Percentiles rank a stretch among this genome's conserved stretches.
phyloP scores from a whole-genome alignment of 441 rosid species.

The Populus tomentosa region DNA sequence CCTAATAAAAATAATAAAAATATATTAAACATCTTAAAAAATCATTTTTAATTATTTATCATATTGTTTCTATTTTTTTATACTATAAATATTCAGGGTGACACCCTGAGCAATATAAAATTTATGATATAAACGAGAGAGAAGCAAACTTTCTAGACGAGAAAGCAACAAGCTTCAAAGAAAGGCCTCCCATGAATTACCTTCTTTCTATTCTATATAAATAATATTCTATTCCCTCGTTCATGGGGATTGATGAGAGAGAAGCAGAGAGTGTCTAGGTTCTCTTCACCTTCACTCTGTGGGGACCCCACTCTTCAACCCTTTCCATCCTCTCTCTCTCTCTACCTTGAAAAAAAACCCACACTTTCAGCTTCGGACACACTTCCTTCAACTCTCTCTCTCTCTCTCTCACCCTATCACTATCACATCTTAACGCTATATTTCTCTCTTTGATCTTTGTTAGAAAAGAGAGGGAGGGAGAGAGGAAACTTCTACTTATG shows the following conservation, averaged over 20 bases:
- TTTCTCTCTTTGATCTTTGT: not conserved
- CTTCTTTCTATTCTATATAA: no score
- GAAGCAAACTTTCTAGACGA: no score
- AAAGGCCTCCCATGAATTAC: no score
- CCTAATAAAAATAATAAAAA: no score
- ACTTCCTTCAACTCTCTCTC: not conserved
- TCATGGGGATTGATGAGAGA: not conserved
- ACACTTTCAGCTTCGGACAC: not conserved
- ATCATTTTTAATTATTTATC: no score
- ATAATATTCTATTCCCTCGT: not conserved
- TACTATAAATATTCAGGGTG: no score
- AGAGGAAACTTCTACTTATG: not conserved
- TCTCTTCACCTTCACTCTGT: constrained; percentile 25
- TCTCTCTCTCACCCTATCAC: not conserved
- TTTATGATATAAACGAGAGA: no score
- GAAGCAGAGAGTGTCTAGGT: constrained; percentile 29
- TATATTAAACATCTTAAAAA: no score
- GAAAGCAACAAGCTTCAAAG: no score
- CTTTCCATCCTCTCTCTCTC: not conserved
- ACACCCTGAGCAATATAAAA: no score
- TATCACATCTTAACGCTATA: no score
- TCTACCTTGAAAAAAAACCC: not conserved
- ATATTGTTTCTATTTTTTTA: no score
- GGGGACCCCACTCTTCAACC: constrained; percentile 15
- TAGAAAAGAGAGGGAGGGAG: not conserved